phyloP scores from a whole-genome alignment of 805 yeast genomes.

The Yarrowia alimentaria region DNA sequence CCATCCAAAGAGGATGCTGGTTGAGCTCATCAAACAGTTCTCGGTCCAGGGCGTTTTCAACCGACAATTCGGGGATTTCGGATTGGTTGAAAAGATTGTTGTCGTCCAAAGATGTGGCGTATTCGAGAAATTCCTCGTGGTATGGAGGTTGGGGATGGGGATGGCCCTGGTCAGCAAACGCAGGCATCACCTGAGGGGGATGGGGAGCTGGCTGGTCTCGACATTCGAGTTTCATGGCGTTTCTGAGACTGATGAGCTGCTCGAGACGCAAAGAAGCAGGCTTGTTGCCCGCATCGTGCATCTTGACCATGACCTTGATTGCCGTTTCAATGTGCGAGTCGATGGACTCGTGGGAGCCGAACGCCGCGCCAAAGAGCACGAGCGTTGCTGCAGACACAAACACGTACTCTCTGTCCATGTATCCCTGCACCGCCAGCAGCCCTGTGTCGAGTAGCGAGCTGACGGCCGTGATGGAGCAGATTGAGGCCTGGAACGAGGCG shows the following conservation, averaged over 20 bases:
- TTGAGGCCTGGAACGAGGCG: slow-evolving; percentile 34
- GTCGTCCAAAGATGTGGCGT: neutral
- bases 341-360: slow-evolving; percentile 30
- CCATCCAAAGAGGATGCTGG: slow-evolving; percentile 26
- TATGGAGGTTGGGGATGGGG: neutral
- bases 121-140: slow-evolving; percentile 12
- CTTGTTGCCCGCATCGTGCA: slow-evolving; percentile 31
- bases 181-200: slow-evolving; percentile 3
- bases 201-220: neutral
- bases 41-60: slow-evolving; percentile 16
- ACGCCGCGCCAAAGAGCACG: slow-evolving; percentile 32
- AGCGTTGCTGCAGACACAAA: slow-evolving; percentile 35
- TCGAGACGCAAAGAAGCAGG: slow-evolving; percentile 30
- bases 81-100: slow-evolving; percentile 1
- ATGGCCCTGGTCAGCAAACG: neutral
- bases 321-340: slow-evolving; percentile 31
- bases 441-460: slow-evolving; percentile 19
- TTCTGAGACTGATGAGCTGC: slow-evolving; percentile 30
- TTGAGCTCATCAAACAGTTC: slow-evolving; percentile 8
- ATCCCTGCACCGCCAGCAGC: slow-evolving; percentile 31
- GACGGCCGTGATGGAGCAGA: slow-evolving; percentile 32
- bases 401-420: slow-evolving; percentile 34
- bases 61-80: slow-evolving; percentile 15
- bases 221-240: slow-evolving; percentile 28
- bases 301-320: slow-evolving; percentile 28